phyloP scores from a whole-genome alignment of 2,329 filamentous ascomycete species.

The Chaetomium strumarium region DNA sequence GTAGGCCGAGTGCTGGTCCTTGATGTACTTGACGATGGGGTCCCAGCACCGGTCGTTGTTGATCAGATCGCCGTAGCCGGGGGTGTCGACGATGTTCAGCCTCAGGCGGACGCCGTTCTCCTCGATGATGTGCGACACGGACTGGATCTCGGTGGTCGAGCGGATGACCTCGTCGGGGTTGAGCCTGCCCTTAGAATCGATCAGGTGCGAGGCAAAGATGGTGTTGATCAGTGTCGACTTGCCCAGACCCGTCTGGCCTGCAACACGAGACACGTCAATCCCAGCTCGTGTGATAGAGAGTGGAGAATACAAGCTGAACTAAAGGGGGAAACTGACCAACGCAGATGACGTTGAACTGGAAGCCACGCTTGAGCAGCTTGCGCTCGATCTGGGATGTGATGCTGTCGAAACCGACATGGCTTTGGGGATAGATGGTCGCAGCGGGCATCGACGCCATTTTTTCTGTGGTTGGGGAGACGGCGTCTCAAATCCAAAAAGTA shows the following conservation, averaged over 20 bases:
- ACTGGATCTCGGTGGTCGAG: constrained; percentile 95
- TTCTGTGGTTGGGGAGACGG: constrained; percentile 22
- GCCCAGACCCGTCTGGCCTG: constrained; percentile 96
- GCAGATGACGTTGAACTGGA: constrained; percentile 99
- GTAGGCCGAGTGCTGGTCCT: constrained; percentile 99
- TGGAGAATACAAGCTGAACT: constrained; percentile 8
- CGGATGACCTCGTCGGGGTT: constrained; percentile 88
- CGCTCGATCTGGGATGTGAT: constrained; percentile 99
- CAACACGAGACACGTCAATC: constrained; percentile 31
- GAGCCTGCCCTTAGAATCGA: constrained; percentile 96
- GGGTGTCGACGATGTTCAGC: constrained; percentile 98
- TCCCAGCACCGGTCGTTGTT: constrained; percentile 99
- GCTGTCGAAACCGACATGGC: constrained; percentile 99
- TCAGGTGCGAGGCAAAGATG: constrained; percentile 98
- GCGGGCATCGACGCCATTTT: constrained; percentile 59
- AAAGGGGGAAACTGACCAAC: constrained; percentile 62
- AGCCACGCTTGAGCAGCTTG: constrained; percentile 98
- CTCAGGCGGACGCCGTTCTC: constrained; percentile 97
- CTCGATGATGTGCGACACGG: constrained; percentile 97
- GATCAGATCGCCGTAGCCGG: constrained; percentile 95
- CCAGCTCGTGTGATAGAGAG: constrained; percentile 9
- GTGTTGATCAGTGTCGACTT: constrained; percentile 99
- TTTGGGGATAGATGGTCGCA: constrained; percentile 77
- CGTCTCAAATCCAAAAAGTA: constrained; percentile 27
- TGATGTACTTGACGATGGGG: constrained; percentile 99